Base-by-base conservation (phyloP, 2,329 filamentous ascomycete genomes). In the Aurifilum marmelostoma region DNA sequence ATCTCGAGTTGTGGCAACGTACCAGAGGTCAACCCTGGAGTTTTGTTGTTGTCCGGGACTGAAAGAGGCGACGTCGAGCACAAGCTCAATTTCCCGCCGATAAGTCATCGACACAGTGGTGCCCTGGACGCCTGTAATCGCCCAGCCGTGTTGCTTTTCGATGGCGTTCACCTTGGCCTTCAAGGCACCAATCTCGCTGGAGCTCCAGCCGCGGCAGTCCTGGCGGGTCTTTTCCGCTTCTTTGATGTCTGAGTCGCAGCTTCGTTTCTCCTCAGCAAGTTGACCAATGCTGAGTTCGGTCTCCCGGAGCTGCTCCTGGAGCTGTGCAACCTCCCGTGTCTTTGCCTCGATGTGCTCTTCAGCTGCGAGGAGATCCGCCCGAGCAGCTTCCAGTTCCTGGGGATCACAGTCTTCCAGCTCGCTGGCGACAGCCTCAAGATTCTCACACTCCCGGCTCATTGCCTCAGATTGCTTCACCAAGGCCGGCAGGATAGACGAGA, bases 151-250 rank as follows among this genome's bases (percentile, higher is more conserved):
- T 67, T 86, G 79, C 69, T 85, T 84, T 77, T 94, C 91, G 29
- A 95, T 82, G 0, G 81, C 81, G 54, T 89, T 85, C 56, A 92
- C 89, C 71, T 87, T 88, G 60, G 81, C 91, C 85, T 94, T 94
- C n/a, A 97, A 83, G 52, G 83, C 82, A 72, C 87, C 87, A 72
- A 98, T 92, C 79, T 98, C 96, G 37, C 86, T 89, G 65, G 90
- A 88, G 68, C 91, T 95, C 91, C 94, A 97, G 52, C 95, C 94
- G 66, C 94, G 89, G 77, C 92, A 97, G 75, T 97, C 92, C 77
- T 97, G 94, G 71, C 92, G 88, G 34, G 97, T 84, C 72, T 89
- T 90, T 78, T 97, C 94, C 0, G 94, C 92, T 75, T 93, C 90
- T 69, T 88, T 86, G 69, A 97, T 97, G 62, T 96, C 92, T 37